Conservation (phyloP, 2,329 filamentous ascomycete genomes). For the Penicillium oxalicum region DNA sequence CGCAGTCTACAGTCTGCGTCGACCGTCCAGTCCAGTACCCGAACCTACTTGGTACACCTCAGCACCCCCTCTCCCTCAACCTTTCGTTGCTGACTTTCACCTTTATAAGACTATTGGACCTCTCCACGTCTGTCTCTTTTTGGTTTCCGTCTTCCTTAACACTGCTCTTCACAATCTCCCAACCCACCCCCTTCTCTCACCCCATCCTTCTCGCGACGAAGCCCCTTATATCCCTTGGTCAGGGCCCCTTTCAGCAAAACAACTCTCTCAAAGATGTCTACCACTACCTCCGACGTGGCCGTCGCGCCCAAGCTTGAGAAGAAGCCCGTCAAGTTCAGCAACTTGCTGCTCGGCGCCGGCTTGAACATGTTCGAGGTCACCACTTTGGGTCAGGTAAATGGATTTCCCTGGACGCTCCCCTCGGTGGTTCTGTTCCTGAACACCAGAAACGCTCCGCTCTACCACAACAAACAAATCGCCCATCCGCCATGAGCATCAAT, state of each 20-base stretch:
- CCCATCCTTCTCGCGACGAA: conserved; percentile 60
- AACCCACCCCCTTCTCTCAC: conserved; percentile 22
- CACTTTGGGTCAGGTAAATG: conserved; percentile 58
- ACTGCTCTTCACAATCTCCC: conserved; percentile 14
- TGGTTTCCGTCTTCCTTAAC: conserved; percentile 15
- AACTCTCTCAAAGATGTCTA: conserved; percentile 49
- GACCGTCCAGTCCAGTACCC: neutral
- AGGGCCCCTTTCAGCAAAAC: conserved; percentile 66
- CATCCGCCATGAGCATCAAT: neutral
- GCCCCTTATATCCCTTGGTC: conserved; percentile 93
- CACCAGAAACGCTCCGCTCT: neutral
- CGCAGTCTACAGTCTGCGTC: neutral
- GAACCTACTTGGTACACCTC: conserved; percentile 11
- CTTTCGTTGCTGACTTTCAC: conserved; percentile 9
- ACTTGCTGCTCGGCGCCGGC: conserved; percentile 86
- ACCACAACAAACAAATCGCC: neutral
- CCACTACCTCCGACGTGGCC: conserved; percentile 45
- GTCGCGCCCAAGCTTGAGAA: conserved; percentile 69
- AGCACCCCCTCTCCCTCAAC: neutral
- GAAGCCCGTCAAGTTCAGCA: conserved; percentile 99
- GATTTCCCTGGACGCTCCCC: neutral
- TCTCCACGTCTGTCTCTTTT: conserved; percentile 9
- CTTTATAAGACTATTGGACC: conserved; percentile 16
- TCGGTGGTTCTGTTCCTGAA: neutral
- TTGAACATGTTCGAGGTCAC: conserved; percentile 92